These are phyloP conservation scores for Termitomyces sp. DNA, from an alignment of 1,284 basidiomycete species.

Conservation along the genomic window DNA sequence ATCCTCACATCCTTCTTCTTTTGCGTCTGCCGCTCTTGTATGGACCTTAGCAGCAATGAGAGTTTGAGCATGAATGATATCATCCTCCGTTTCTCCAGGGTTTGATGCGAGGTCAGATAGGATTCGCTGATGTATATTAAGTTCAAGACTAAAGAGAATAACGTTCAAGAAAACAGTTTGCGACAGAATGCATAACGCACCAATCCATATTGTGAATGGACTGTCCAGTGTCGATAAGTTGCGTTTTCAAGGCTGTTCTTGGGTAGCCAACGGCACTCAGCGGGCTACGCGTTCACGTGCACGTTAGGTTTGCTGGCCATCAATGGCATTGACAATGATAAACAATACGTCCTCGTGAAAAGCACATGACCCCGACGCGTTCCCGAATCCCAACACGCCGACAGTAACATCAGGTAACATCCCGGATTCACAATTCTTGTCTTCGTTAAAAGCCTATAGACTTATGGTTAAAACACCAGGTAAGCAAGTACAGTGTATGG, in stretches of 20 bases:
- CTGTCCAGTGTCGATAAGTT: no score
- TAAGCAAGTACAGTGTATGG: background rate
- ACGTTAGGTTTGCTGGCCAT: background rate
- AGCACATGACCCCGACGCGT: constrained; percentile 3
- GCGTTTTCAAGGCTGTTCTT: no score
- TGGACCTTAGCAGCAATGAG: constrained; percentile 61
- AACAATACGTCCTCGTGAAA: constrained; percentile 7
- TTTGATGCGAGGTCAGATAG: constrained; percentile 75
- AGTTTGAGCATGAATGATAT: constrained; percentile 45
- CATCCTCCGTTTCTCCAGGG: constrained; percentile 46
- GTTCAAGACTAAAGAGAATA: constrained; percentile 48
- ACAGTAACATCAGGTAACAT: no score
- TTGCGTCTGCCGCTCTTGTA: constrained; percentile 27
- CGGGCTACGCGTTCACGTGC: no score
- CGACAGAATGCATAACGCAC: constrained; percentile 20
- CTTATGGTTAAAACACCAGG: constrained; percentile 14
- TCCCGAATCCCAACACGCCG: no score
- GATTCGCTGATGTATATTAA: constrained; percentile 79
- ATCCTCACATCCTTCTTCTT: constrained; percentile 20
- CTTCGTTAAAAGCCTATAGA: background rate
- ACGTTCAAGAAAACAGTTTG: constrained; percentile 3
- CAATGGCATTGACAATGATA: constrained; percentile 1
- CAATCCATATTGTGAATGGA: constrained; percentile 34
- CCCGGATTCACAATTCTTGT: no score
- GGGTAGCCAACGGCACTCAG: no score